A percentile compares a stretch with the other conserved stretches of the same genome.
These are phyloP conservation scores for Plantago ovata DNA, from an alignment of 257 asterid genomes.

Conservation along the genomic window DNA sequence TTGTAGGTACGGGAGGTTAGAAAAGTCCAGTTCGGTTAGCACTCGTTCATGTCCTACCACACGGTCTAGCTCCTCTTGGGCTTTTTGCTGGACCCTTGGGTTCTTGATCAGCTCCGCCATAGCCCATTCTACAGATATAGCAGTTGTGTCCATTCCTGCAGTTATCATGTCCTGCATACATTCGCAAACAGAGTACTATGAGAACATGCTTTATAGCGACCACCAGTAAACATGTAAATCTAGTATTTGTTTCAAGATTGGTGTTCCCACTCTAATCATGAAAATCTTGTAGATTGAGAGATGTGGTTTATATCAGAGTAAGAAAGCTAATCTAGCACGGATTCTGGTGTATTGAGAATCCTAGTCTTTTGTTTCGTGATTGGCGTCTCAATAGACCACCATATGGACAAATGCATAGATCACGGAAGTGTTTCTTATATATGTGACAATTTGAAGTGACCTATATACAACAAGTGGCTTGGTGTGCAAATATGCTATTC, in stretches of 20 bases:
- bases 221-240: neutral
- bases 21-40: constrained; percentile 56
- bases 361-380: too few relatives aligned
- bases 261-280: neutral
- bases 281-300: too few relatives aligned
- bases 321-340: too few relatives aligned
- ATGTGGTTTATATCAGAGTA: too few relatives aligned
- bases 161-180: constrained; percentile 65
- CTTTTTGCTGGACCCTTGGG: constrained; percentile 58
- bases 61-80: constrained; percentile 66
- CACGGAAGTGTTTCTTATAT: too few relatives aligned
- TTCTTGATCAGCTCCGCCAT: constrained; percentile 83
- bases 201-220: neutral
- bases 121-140: constrained; percentile 82
- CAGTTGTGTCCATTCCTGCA: constrained; percentile 74
- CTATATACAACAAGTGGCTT: too few relatives aligned
- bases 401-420: too few relatives aligned
- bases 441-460: too few relatives aligned
- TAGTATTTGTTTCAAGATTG: neutral
- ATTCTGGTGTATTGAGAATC: too few relatives aligned
- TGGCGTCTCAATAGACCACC: too few relatives aligned
- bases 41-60: constrained; percentile 49
- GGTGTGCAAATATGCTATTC: too few relatives aligned
- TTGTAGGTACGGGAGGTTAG: constrained; percentile 61
- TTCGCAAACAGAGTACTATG: constrained; percentile 7